Percentiles rank a stretch among this genome's conserved stretches.
These are phyloP conservation scores for Yamadazyma songkhlaensis DNA, from an alignment of 1,139 yeast species.

Conservation along the genomic window DNA sequence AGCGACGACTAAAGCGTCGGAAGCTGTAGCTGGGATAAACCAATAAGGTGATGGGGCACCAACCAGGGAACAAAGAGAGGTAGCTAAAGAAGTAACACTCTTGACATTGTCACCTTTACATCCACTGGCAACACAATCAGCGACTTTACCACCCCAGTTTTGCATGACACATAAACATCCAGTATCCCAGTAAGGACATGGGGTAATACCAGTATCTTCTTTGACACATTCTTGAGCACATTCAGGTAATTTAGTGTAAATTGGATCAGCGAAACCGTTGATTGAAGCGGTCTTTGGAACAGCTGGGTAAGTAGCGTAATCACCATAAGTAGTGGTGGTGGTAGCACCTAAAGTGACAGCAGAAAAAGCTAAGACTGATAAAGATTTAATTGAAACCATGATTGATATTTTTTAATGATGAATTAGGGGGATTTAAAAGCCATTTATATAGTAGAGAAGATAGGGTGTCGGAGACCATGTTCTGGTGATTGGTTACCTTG, in stretches of 20 bases:
- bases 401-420: neutral
- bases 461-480: too few species aligned
- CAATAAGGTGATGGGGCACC: conserved; percentile 24
- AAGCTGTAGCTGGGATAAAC: conserved; percentile 25
- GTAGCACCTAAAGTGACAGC: conserved; percentile 10
- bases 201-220: conserved; percentile 30
- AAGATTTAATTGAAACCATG: conserved; percentile 3
- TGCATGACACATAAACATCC: conserved; percentile 38
- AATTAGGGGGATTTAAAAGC: neutral
- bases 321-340: conserved; percentile 8
- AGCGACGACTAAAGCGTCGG: conserved; percentile 31
- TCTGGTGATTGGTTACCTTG: too few species aligned
- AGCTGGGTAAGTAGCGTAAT: conserved; percentile 36
- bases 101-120: conserved; percentile 28
- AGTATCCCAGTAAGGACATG: conserved; percentile 49
- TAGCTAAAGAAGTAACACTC: conserved; percentile 24
- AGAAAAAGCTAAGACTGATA: conserved; percentile 4
- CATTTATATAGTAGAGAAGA: too few species aligned
- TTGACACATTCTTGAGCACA: conserved; percentile 45
- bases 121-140: conserved; percentile 25
- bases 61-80: conserved; percentile 21
- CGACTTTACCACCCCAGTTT: conserved; percentile 22
- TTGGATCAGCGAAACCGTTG: conserved; percentile 52
- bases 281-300: conserved; percentile 49
- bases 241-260: conserved; percentile 34